A percentile compares a stretch with the other conserved stretches of the same genome.
Evolutionary conservation across 2,329 filamentous ascomycete species (phyloP).

Genomic region (Leptodontidium sp.): DNA sequence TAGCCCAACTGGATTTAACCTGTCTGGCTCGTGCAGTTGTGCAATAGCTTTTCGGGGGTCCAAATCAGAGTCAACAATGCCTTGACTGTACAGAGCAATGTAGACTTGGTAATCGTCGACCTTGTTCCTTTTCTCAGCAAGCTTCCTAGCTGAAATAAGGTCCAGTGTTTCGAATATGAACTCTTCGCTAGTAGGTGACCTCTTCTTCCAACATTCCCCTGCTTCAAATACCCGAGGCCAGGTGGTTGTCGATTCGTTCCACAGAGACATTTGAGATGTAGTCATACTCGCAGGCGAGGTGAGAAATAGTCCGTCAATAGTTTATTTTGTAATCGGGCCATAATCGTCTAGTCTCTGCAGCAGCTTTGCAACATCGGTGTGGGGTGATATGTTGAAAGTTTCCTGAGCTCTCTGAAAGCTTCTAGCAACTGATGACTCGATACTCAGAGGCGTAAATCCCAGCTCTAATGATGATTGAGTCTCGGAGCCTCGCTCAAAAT

Average conservation of each 20-base stretch:
- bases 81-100: neutral
- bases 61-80: neutral
- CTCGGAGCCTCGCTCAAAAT: too few relatives aligned
- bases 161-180: neutral
- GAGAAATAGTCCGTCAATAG: neutral
- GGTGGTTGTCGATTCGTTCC: slow-evolving; percentile 1
- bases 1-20: neutral
- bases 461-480: neutral
- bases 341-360: neutral
- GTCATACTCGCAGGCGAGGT: neutral
- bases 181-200: neutral
- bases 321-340: neutral
- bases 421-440: neutral
- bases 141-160: neutral
- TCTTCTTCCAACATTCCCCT: neutral
- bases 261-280: neutral
- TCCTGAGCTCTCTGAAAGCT: neutral
- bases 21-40: neutral
- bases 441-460: neutral
- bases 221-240: neutral
- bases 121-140: neutral
- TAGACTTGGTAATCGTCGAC: neutral
- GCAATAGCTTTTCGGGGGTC: slow-evolving; percentile 6
- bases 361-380: neutral
- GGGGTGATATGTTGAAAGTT: neutral